Conservation (phyloP, 2,329 filamentous ascomycete species). For the Pseudogymnoascus sp. region DNA sequence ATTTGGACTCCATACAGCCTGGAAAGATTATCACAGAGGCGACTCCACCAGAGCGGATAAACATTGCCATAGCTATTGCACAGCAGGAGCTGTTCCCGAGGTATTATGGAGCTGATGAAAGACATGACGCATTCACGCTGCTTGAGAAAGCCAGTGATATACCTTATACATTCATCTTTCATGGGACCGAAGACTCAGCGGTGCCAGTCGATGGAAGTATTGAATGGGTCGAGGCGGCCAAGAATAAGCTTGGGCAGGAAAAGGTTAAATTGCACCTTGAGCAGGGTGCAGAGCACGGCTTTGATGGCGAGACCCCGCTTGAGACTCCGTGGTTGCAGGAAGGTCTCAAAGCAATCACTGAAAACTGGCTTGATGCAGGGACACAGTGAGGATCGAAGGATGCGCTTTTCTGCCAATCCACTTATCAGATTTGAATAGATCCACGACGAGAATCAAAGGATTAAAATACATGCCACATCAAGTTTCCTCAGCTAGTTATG, state of each 20-base stretch:
- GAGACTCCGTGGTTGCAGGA: slow-evolving; percentile 21
- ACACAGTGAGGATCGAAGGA: not conserved
- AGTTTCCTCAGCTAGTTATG: too few species aligned
- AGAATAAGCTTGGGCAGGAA: slow-evolving; percentile 18
- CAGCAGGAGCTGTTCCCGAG: slow-evolving; percentile 18
- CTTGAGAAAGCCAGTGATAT: slow-evolving; percentile 17
- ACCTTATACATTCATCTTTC: slow-evolving; percentile 19
- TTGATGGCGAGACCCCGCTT: slow-evolving; percentile 15
- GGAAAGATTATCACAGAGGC: slow-evolving; percentile 19
- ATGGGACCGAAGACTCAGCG: slow-evolving; percentile 21
- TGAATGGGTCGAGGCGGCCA: slow-evolving; percentile 18
- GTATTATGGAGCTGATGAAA: slow-evolving; percentile 18
- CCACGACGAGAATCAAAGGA: too few species aligned
- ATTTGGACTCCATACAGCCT: slow-evolving; percentile 14
- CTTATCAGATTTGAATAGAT: not conserved
- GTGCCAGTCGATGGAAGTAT: slow-evolving; percentile 18
- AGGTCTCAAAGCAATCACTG: slow-evolving; percentile 16
- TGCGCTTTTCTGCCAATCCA: not conserved
- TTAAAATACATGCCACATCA: too few species aligned
- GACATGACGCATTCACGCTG: slow-evolving; percentile 15
- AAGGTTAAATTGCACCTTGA: slow-evolving; percentile 14
- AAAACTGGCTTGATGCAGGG: slow-evolving; percentile 17
- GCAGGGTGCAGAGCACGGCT: slow-evolving; percentile 17
- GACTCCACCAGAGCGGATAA: slow-evolving; percentile 17
- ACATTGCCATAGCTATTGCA: slow-evolving; percentile 15